Evolutionary conservation across 352 stramenopile species (phyloP).

Genomic region (Globisporangium paddicum): DNA sequence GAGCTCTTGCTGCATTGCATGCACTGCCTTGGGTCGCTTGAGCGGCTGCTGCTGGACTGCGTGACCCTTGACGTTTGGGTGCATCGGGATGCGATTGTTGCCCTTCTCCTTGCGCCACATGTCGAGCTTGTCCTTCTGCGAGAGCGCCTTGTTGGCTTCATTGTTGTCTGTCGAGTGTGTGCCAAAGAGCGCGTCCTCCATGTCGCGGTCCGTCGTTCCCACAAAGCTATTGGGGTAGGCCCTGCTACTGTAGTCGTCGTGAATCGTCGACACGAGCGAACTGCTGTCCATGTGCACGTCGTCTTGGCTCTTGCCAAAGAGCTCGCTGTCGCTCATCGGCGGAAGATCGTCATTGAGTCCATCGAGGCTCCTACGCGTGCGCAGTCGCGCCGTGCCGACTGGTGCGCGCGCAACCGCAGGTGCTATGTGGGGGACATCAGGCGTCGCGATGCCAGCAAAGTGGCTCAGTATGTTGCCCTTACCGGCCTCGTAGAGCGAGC

Average conservation of each 20-base stretch:
- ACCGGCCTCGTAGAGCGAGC: constrained; percentile 38
- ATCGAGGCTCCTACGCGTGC: constrained; percentile 11
- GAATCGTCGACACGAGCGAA: constrained; percentile 4
- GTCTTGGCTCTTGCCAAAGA: neutral
- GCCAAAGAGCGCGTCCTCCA: constrained; percentile 19
- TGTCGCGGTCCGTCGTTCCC: constrained; percentile 5
- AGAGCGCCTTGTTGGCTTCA: constrained; percentile 6
- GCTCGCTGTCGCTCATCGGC: neutral
- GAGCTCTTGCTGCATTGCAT: constrained; percentile 17
- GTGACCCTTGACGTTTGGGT: neutral
- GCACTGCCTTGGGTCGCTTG: constrained; percentile 18
- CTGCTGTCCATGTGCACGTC: constrained; percentile 4
- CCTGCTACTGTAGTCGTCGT: neutral
- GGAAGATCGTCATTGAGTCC: constrained; percentile 1
- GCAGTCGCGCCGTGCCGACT: neutral
- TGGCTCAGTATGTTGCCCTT: constrained; percentile 58
- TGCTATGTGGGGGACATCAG: constrained; percentile 15
- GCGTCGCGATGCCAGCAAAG: constrained; percentile 50
- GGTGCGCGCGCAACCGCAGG: neutral
- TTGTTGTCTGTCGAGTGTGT: constrained; percentile 12
- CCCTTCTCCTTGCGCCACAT: constrained; percentile 20
- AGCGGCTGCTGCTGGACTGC: constrained; percentile 6
- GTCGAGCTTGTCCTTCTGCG: constrained; percentile 17
- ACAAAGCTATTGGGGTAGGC: constrained; percentile 2
- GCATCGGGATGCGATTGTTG: constrained; percentile 3